Evolutionary conservation across 1,284 basidiomycete species (phyloP), one percentile per base, ranked within the genome.

Genomic region (Moniliella sp.): DNA sequence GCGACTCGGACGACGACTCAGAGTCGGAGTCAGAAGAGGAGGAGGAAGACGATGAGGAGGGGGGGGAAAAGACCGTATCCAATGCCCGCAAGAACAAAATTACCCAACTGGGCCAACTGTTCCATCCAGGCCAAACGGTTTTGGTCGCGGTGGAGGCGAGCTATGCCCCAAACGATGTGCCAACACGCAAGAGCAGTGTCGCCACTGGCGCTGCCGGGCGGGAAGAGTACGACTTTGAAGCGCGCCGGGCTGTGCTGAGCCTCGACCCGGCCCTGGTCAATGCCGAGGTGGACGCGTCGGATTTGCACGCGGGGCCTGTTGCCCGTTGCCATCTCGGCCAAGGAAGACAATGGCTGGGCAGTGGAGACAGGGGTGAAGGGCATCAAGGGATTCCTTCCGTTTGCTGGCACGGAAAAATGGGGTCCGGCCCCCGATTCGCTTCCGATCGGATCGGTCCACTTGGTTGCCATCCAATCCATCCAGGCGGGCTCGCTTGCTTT

Each of bases 301-400:
- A 97, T 62, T 56, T 23, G 21, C 21, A 23, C 8, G 21, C 7
- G 21, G n/a, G 21, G 8, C 21, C 21, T 50, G 9, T 36, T 58
- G 12, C 42, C 55, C 15, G 48, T 42, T 1, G 25, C 48, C 15
- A 40, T 59, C 17, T 74, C 77, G 61, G 80, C 76, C 48, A 65
- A 78, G 18, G 91, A 97, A 64, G 91, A 97, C 51, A 82, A 93
- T 61, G 88, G 88, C 1, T 94, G 88, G 63, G 71, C 76, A 33
- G 67, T 97, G 13, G 79, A 88, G 45, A 65, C 88, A 19, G 91
- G 91, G 1, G 25, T 59, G 18, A 39, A 40, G 4, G 8, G 9
- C 16, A 27, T 55, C 16, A 27, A 35, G 18, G 57, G 43, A 15
- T 73, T 56, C 29, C 36, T 50, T 7, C 18, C 45, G 15, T 40